phyloP scores from a whole-genome alignment of 2,329 filamentous ascomycete genomes.

The Leptographium galeiforme region DNA sequence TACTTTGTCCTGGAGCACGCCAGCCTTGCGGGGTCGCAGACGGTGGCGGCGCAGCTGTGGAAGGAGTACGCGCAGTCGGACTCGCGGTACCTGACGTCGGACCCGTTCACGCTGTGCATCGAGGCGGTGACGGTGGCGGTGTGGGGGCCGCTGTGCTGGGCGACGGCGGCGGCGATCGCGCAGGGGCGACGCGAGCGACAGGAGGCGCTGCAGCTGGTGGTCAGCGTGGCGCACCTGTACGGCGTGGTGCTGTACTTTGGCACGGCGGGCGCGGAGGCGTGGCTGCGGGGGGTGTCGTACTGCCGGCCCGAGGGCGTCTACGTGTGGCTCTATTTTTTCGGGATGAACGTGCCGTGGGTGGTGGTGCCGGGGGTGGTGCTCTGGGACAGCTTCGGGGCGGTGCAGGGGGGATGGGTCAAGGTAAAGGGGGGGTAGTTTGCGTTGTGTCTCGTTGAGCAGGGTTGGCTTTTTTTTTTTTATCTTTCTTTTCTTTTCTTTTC shows the following conservation, averaged over 20 bases:
- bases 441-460: too few species aligned
- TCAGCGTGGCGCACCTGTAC: conserved; percentile 43
- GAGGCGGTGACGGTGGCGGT: conserved; percentile 63
- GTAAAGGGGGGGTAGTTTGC: too few species aligned
- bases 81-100: conserved; percentile 71
- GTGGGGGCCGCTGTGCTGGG: conserved; percentile 46
- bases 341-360: conserved; percentile 48
- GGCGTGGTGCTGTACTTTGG: conserved; percentile 49
- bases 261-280: conserved; percentile 38
- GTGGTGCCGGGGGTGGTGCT: conserved; percentile 40
- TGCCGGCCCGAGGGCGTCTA: conserved; percentile 47
- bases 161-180: conserved; percentile 32
- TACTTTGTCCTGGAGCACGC: conserved; percentile 65
- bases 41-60: conserved; percentile 75
- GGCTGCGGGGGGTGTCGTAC: conserved; percentile 30
- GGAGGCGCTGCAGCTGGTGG: conserved; percentile 36
- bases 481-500: too few species aligned
- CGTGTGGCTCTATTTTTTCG: conserved; percentile 50
- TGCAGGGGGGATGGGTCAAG: background rate
- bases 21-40: conserved; percentile 51
- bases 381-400: conserved; percentile 1
- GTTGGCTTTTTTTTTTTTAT: background rate
- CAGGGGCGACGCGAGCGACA: conserved; percentile 18
- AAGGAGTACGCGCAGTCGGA: conserved; percentile 85
- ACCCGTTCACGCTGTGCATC: conserved; percentile 76